Conservation (phyloP, 371 early-diverging fungal genomes). For the Batkoa obscura region DNA sequence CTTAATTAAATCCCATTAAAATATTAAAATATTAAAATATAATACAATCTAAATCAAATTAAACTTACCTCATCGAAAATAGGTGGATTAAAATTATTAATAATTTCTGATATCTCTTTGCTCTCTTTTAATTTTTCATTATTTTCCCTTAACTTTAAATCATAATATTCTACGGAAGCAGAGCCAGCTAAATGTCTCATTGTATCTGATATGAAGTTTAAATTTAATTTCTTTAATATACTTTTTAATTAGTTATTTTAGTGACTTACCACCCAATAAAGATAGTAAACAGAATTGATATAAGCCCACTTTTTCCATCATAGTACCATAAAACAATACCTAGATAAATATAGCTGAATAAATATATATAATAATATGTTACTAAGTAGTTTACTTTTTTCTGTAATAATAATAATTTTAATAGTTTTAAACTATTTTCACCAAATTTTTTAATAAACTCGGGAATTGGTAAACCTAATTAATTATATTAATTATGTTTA, state of each 20-base stretch:
- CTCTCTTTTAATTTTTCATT: not conserved
- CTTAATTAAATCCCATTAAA: too few species aligned
- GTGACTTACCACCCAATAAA: not conserved
- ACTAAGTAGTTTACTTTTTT: not conserved
- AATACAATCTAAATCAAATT: not conserved
- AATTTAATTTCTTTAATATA: not conserved
- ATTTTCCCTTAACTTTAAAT: not conserved
- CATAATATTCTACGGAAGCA: not conserved
- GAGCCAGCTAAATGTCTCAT: not conserved
- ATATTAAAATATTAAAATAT: too few species aligned
- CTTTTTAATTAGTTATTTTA: not conserved
- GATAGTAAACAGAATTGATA: not conserved
- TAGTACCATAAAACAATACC: constrained; percentile 1
- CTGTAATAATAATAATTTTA: not conserved
- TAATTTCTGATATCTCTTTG: not conserved
- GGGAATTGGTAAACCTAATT: not conserved
- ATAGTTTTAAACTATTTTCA: not conserved
- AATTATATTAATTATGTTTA: not conserved
- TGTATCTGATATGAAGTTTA: not conserved
- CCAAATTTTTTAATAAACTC: not conserved
- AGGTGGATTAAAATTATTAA: not conserved
- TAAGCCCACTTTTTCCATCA: constrained; percentile 1
- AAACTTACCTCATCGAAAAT: not conserved
- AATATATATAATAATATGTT: too few species aligned
- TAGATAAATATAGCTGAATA: not conserved